Evolutionary conservation across 192 early-diverging fungal species (phyloP).

Genomic region (Coemansia sp.): DNA sequence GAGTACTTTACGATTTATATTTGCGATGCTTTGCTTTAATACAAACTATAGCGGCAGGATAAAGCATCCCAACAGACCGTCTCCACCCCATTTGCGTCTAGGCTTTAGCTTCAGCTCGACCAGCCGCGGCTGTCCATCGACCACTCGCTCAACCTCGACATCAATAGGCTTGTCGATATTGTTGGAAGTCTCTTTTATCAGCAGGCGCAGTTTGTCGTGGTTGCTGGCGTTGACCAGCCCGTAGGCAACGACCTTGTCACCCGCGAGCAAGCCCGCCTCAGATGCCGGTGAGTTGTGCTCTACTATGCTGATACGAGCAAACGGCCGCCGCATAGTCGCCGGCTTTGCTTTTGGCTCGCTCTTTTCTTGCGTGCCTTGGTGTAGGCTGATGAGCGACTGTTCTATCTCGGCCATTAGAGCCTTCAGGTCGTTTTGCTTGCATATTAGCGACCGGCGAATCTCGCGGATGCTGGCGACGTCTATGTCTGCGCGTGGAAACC

Average conservation of each 20-base stretch:
- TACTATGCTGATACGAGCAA: constrained; percentile 45
- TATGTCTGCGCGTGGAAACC: constrained; percentile 70
- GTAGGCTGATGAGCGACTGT: constrained; percentile 49
- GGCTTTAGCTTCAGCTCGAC: constrained; percentile 21
- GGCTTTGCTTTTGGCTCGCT: neutral
- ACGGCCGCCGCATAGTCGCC: constrained; percentile 15
- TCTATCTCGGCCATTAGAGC: constrained; percentile 60
- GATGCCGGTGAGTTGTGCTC: constrained; percentile 39
- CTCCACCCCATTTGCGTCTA: constrained; percentile 45
- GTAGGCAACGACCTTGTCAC: constrained; percentile 33
- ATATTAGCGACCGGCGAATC: constrained; percentile 53
- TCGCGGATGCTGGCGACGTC: constrained; percentile 62
- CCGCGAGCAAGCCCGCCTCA: constrained; percentile 31
- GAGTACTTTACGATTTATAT: neutral
- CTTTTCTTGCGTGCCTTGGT: constrained; percentile 7
- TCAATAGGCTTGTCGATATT: constrained; percentile 22
- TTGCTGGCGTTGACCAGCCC: constrained; percentile 20
- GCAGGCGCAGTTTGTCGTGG: constrained; percentile 19
- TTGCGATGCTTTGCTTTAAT: neutral
- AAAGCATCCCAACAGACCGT: constrained; percentile 46
- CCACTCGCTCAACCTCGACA: constrained; percentile 31
- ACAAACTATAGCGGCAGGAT: constrained; percentile 21
- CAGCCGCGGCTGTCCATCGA: constrained; percentile 22
- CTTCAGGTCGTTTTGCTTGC: constrained; percentile 60
- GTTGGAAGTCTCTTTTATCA: constrained; percentile 17